Base-by-base conservation (phyloP, 345 rosid species). In the Populus tremula region DNA sequence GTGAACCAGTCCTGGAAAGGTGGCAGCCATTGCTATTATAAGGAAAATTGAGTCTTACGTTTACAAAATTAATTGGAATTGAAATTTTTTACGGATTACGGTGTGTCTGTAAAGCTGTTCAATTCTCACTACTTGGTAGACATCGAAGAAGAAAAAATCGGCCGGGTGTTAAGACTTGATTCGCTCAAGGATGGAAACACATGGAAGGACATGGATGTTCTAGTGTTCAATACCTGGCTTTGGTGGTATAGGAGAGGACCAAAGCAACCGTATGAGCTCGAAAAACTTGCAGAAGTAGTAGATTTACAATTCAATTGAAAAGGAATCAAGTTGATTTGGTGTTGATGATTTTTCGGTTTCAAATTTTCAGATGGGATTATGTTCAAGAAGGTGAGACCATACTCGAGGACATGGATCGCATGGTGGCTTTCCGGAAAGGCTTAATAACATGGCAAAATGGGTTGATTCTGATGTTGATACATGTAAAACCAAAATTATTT, bases 391-490 rank as follows among this genome's bases (percentile, higher is more conserved):
- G 91, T 10, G 74, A 85, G 27, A 71, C 39, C 49, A 71, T 85
- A 16, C 35, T 64, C 4, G 69, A 87, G 73, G 91, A 86, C 86
- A 93, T 93, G 90, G 89, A 92, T 75, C 91, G 94, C 8, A 90
- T 93, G 94, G 89, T 38, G 69, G 98, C 97, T 21, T 92, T 91
- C 74, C 87, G 73, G 21, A 85, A 77, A 81, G 96, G 85, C 50
- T 88, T 94, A 67, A 85, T 76, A 76, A 93, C 97, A 53, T 94
- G 97, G 91, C 92, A 27, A 81, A 88, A 45, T 94, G 98, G 98
- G 94, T 91, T 20, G 93, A 94, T 85, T 71, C 92, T 8, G 88
- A 91, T 25, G 90, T 93, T 5, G 92, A 94, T 85, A 73, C 91
- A 56, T 76, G 76, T 31, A 88, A 82, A 84, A 89, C 94, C 14